Base-by-base conservation (phyloP, 805 yeast genomes). In the Hemisphaericaspora nanyangensis region DNA sequence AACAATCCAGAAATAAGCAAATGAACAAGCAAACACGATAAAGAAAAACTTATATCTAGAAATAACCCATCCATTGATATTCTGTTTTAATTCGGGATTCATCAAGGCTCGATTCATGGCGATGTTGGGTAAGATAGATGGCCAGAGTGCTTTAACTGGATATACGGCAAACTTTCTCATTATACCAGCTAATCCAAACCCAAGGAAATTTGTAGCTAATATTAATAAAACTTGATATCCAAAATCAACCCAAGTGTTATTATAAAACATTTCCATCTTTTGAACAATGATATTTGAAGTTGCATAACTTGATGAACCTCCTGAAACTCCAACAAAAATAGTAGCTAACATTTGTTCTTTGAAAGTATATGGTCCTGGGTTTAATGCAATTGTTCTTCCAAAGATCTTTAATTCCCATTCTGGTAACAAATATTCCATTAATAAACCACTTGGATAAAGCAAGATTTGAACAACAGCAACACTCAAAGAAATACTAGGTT, bases 271-370 rank as follows among this genome's bases (percentile, higher is more conserved):
- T 12, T 35, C 31, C 43, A 59, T 20, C 50, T 48, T 58, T 44
- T 54, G 51, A 31, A 45, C 37, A 37, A 49, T 40, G 32, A 45
- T 56, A 27, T 68, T 68, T 16, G 27, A 56, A 43, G 48, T 37
- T 49, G 70, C 74, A 39, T 52, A 51, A 20, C 41, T 33, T 7
- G 44, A 31, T 8, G 12, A 8, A 13, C 35, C 42, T 37, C 57
- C 53, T 29, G 56, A 43, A 29, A 70, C 59, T 11, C 86, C 42
- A 58, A 41, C 49, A 47, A 50, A 63, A 20, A 70, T 51, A 6
- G 86, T 76, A 1, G 82, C 65, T 42, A 82, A 67, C 80, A 79
- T 77, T 55, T 81, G 87, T 50, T 80, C 86, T 52, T 80, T 80
- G 45, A 56, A 65, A 20, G 68, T 61, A 82, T 84, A 82, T 10